Percentiles rank a stretch among this genome's conserved stretches.
Conservation (phyloP, 352 stramenopile genomes). For the Pythium phragmitis region DNA sequence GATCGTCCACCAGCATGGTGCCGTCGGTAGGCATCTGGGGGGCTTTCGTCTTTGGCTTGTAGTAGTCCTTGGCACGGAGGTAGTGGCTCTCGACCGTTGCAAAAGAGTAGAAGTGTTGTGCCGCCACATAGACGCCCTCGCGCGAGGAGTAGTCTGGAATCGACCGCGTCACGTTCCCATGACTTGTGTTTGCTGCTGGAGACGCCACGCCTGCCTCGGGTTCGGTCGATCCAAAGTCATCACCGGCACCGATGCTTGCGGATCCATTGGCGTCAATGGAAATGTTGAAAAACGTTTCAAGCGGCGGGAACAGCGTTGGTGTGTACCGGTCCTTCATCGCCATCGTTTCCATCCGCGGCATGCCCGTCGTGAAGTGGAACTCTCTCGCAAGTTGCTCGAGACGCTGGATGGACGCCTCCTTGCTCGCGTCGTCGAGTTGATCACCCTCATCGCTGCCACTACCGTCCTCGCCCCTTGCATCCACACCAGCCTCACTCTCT, state of each 20-base stretch:
- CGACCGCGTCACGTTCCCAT: not conserved
- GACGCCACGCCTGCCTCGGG: constrained; percentile 1
- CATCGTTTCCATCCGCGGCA: constrained; percentile 38
- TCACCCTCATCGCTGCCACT: not conserved
- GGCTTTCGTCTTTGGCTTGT: not conserved
- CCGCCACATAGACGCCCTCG: constrained; percentile 13
- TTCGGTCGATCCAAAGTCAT: not conserved
- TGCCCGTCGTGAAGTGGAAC: constrained; percentile 57
- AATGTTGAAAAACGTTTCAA: constrained; percentile 29
- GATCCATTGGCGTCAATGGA: constrained; percentile 1
- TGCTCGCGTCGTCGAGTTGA: not conserved
- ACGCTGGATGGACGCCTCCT: constrained; percentile 1
- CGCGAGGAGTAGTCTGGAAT: constrained; percentile 4
- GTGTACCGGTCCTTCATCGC: constrained; percentile 30
- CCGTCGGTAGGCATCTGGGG: not conserved
- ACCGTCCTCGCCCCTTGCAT: not conserved
- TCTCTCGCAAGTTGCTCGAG: constrained; percentile 31
- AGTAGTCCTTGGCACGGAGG: constrained; percentile 1
- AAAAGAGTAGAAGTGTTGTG: constrained; percentile 17
- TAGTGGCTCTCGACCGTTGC: constrained; percentile 4
- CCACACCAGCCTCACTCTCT: not conserved
- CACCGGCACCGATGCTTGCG: not conserved
- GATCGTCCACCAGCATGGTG: not conserved
- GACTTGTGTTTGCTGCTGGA: not conserved
- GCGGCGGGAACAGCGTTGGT: constrained; percentile 31